A percentile compares a stretch with the other conserved stretches of the same genome.
phyloP scores from a whole-genome alignment of 306 rosid genomes.

The Inga leiocalycina region DNA sequence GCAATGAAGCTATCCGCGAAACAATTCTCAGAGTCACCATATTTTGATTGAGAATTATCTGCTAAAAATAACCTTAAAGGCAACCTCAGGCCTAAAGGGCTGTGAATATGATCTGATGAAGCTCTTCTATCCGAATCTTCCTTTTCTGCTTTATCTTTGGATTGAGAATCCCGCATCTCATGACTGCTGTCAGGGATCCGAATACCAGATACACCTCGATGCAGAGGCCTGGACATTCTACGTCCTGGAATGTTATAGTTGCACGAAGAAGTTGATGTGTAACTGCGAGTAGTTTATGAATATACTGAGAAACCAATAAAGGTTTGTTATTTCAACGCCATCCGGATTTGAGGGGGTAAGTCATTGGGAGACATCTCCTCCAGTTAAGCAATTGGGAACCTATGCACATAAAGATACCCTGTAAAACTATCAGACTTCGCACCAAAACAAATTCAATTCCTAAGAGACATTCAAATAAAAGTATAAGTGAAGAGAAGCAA shows the following conservation, averaged over 20 bases:
- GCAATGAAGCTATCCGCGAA: constrained; percentile 69
- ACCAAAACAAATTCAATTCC: not conserved
- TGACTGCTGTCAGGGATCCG: constrained; percentile 61
- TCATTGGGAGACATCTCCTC: constrained; percentile 19
- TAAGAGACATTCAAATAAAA: constrained; percentile 9
- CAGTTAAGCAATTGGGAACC: constrained; percentile 35
- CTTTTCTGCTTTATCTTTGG: constrained; percentile 81
- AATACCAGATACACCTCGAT: constrained; percentile 72
- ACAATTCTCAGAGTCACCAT: constrained; percentile 61
- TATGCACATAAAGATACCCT: constrained; percentile 25
- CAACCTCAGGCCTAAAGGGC: constrained; percentile 43
- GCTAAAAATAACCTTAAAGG: constrained; percentile 59
- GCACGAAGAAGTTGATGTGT: constrained; percentile 35
- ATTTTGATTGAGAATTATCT: constrained; percentile 63
- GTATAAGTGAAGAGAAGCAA: not conserved
- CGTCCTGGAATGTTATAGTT: constrained; percentile 18
- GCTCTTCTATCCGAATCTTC: constrained; percentile 80
- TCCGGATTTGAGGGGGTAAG: not conserved
- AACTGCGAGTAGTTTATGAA: not conserved
- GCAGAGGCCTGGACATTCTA: constrained; percentile 90
- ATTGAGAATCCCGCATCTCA: constrained; percentile 75
- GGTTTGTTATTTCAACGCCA: constrained; percentile 28
- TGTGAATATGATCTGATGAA: constrained; percentile 71
- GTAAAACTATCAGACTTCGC: constrained; percentile 26
- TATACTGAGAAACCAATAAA: constrained; percentile 31